A percentile compares a stretch with the other conserved stretches of the same genome.
Evolutionary conservation across 2,329 filamentous ascomycete species (phyloP).

Genomic region (Colletotrichum incanum): DNA sequence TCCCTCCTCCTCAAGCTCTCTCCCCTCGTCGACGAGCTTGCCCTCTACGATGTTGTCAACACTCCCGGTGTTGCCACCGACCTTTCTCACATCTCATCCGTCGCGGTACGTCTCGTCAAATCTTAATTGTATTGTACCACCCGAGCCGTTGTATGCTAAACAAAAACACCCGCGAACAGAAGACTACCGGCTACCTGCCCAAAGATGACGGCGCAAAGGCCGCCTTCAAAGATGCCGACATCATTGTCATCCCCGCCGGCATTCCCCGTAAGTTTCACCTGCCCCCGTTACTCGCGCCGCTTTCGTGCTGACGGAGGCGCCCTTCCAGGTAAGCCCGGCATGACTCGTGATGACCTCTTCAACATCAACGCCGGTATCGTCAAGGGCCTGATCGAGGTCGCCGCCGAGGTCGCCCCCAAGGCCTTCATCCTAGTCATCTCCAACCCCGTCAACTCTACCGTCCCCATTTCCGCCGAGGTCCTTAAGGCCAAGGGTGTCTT

Average conservation of each 20-base stretch:
- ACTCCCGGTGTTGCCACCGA: slow-evolving; percentile 96
- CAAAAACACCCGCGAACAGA: slow-evolving; percentile 64
- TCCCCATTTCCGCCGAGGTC: slow-evolving; percentile 96
- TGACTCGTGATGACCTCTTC: slow-evolving; percentile 99
- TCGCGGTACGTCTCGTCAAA: slow-evolving; percentile 71
- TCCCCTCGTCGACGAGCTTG: slow-evolving; percentile 90
- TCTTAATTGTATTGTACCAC: slow-evolving; percentile 11
- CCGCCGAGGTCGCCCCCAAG: slow-evolving; percentile 91
- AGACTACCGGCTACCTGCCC: slow-evolving; percentile 90
- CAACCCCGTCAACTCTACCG: slow-evolving; percentile 99
- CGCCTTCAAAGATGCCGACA: slow-evolving; percentile 92
- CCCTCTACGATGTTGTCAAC: slow-evolving; percentile 99
- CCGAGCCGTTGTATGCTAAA: slow-evolving; percentile 19
- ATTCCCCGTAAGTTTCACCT: slow-evolving; percentile 84
- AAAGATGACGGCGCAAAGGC: slow-evolving; percentile 87
- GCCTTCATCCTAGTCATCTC: slow-evolving; percentile 98
- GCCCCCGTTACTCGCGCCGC: neutral
- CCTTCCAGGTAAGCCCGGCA: slow-evolving; percentile 91
- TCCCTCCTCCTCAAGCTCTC: slow-evolving; percentile 96
- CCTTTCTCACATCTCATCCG: slow-evolving; percentile 96
- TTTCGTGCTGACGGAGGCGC: slow-evolving; percentile 28
- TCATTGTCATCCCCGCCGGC: slow-evolving; percentile 97
- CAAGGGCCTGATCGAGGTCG: slow-evolving; percentile 90
- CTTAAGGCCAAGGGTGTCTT: slow-evolving; percentile 95
- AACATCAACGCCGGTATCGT: slow-evolving; percentile 99